These are phyloP conservation scores for Priceomyces castillae DNA, from an alignment of 805 yeast species.

Conservation along the genomic window DNA sequence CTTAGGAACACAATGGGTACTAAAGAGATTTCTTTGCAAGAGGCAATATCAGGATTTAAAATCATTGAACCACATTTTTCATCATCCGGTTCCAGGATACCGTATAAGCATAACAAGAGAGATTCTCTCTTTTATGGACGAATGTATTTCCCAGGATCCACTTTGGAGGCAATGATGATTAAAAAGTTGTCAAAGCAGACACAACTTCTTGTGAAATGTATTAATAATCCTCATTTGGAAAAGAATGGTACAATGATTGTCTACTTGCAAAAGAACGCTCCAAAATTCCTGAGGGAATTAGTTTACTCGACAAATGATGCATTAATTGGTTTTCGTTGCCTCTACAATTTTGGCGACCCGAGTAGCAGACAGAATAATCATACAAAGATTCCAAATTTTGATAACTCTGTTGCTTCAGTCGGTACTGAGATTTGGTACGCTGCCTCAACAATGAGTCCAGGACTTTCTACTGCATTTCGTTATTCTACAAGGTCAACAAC, in stretches of 20 bases:
- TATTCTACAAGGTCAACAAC: slow-evolving; percentile 83
- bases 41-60: slow-evolving; percentile 67
- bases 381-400: slow-evolving; percentile 43
- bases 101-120: slow-evolving; percentile 10
- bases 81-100: slow-evolving; percentile 9
- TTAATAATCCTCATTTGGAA: slow-evolving; percentile 59
- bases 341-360: slow-evolving; percentile 59
- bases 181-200: slow-evolving; percentile 56
- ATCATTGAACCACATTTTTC: slow-evolving; percentile 47
- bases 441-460: slow-evolving; percentile 79
- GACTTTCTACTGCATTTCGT: slow-evolving; percentile 78
- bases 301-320: slow-evolving; percentile 83
- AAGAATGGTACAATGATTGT: slow-evolving; percentile 59
- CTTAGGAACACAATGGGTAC: slow-evolving; percentile 52
- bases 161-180: slow-evolving; percentile 82
- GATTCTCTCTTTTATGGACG: slow-evolving; percentile 71
- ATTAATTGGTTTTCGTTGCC: slow-evolving; percentile 73
- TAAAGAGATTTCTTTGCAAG: slow-evolving; percentile 54
- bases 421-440: slow-evolving; percentile 94
- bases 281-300: slow-evolving; percentile 65
- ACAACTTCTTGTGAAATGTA: slow-evolving; percentile 71
- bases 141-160: slow-evolving; percentile 82
- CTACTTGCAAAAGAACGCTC: slow-evolving; percentile 67
- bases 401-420: slow-evolving; percentile 62
- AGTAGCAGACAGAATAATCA: slow-evolving; percentile 11